Evolutionary conservation across 805 yeast genomes (phyloP).

Genomic region (Candida arabinofermentans): DNA sequence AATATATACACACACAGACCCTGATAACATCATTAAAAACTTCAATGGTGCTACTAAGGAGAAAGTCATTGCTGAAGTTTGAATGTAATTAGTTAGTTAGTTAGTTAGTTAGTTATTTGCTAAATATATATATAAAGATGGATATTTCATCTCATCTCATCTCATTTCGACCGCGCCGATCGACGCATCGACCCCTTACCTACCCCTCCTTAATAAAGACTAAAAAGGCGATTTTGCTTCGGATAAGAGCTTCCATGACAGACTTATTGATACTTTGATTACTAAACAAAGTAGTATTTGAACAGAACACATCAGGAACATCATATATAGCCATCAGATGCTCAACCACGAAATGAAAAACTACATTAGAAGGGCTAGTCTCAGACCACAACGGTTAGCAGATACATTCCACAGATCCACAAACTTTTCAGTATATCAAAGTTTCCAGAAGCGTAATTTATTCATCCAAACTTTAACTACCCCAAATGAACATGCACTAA

Average conservation of each 20-base stretch:
- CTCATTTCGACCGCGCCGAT: neutral
- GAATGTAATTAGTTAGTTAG: too few species aligned
- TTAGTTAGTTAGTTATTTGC: neutral
- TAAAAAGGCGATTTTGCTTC: too few species aligned
- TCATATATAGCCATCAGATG: neutral
- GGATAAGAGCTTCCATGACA: neutral
- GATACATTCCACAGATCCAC: too few species aligned
- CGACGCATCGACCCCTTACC: neutral
- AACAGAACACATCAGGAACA: neutral
- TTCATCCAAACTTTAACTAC: conserved; percentile 83
- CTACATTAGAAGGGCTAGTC: too few species aligned
- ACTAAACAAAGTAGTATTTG: neutral
- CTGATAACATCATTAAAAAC: too few species aligned
- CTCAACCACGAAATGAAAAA: too few species aligned
- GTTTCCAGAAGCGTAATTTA: conserved; percentile 18
- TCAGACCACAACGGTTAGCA: too few species aligned
- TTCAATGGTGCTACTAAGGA: too few species aligned
- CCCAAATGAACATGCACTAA: conserved; percentile 82
- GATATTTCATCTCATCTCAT: neutral
- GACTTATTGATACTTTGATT: neutral
- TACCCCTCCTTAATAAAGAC: neutral
- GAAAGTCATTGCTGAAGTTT: neutral
- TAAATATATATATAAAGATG: neutral
- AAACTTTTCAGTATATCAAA: neutral
- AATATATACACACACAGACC: conserved; percentile 10